phyloP scores from a whole-genome alignment of 495 filamentous ascomycete species.

The Barbatosphaeria neglecta region DNA sequence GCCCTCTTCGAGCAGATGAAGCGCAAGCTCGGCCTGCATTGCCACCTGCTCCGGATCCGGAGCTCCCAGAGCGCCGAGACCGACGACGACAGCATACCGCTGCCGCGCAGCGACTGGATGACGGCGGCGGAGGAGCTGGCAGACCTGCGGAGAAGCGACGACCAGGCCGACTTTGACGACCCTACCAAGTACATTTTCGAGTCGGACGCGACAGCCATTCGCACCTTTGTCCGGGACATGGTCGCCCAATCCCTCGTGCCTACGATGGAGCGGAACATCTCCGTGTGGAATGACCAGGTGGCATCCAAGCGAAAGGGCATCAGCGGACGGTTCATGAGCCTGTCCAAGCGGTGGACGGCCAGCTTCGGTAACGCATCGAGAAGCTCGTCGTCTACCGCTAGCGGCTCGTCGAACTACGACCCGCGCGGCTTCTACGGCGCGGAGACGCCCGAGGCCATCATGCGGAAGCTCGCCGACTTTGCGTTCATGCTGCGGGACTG shows the following conservation, averaged over 20 bases:
- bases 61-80: slow-evolving; percentile 76
- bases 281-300: slow-evolving; percentile 94
- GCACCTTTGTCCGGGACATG: slow-evolving; percentile 81
- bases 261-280: slow-evolving; percentile 82
- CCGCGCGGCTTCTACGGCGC: slow-evolving; percentile 70
- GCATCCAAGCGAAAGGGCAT: slow-evolving; percentile 81
- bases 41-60: slow-evolving; percentile 77
- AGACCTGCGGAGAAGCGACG: slow-evolving; percentile 49
- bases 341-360: slow-evolving; percentile 77
- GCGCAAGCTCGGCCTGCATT: slow-evolving; percentile 87
- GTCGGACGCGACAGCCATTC: slow-evolving; percentile 78
- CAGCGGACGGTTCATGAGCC: slow-evolving; percentile 78
- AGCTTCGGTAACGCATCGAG: slow-evolving; percentile 53
- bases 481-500: slow-evolving; percentile 93
- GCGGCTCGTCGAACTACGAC: slow-evolving; percentile 64
- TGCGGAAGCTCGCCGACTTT: slow-evolving; percentile 90
- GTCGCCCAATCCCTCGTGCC: slow-evolving; percentile 85
- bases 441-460: slow-evolving; percentile 72
- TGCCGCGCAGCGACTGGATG: slow-evolving; percentile 77
- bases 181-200: slow-evolving; percentile 75
- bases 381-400: slow-evolving; percentile 26
- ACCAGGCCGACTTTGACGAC: slow-evolving; percentile 53
- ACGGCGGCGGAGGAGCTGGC: slow-evolving; percentile 75
- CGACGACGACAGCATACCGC: slow-evolving; percentile 78
- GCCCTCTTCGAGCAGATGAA: slow-evolving; percentile 95